phyloP scores from a whole-genome alignment of 2,329 filamentous ascomycete species.

The Lachnellula cervina region DNA sequence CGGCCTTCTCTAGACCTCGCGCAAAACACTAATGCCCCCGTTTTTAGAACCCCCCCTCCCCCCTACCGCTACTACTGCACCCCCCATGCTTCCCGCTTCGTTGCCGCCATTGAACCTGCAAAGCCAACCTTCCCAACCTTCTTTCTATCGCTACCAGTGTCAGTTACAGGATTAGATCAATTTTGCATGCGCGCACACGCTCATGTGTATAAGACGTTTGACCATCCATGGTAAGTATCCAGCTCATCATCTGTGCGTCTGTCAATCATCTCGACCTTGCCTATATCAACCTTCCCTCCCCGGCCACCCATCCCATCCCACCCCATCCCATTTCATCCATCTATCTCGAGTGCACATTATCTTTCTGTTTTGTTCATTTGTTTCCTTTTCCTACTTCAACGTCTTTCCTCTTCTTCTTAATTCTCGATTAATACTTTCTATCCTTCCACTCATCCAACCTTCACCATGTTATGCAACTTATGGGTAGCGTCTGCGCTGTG shows the following conservation, averaged over 20 bases:
- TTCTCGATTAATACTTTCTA: conserved; percentile 6
- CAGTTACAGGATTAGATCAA: conserved; percentile 10
- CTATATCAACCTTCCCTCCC: conserved; percentile 1
- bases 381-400: conserved; percentile 3
- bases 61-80: background rate
- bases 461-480: conserved; percentile 46
- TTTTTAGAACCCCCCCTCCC: background rate
- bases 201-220: conserved; percentile 24
- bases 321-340: conserved; percentile 4
- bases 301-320: conserved; percentile 4
- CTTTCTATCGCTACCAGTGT: background rate
- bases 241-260: conserved; percentile 13
- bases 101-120: background rate
- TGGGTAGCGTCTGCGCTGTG: conserved; percentile 43
- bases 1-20: background rate
- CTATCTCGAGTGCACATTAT: conserved; percentile 5
- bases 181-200: background rate
- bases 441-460: conserved; percentile 7
- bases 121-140: background rate
- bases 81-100: background rate
- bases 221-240: conserved; percentile 14
- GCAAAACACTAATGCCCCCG: background rate
- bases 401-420: background rate
- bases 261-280: background rate
- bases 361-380: conserved; percentile 10